phyloP scores from a whole-genome alignment of 2,329 filamentous ascomycete genomes.

The Aureobasidium leucospermi region DNA sequence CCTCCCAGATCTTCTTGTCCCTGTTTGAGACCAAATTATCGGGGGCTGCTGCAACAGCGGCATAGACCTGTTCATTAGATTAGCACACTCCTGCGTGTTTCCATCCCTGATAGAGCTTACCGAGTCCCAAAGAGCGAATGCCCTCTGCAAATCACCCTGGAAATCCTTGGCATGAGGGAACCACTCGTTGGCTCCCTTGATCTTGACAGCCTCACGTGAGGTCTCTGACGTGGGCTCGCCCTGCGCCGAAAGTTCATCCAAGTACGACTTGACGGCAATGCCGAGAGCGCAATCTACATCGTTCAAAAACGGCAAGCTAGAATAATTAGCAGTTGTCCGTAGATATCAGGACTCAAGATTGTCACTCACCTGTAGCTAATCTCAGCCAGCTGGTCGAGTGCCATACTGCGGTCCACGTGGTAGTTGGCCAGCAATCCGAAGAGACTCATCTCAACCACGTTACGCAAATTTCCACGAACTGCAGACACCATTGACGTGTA shows the following conservation, averaged over 20 bases:
- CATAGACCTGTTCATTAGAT: conserved; percentile 41
- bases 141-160: conserved; percentile 49
- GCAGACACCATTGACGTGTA: conserved; percentile 79
- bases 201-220: conserved; percentile 43
- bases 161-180: conserved; percentile 55
- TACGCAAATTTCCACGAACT: conserved; percentile 70
- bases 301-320: conserved; percentile 54
- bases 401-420: conserved; percentile 60
- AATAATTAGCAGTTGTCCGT: neutral
- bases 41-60: conserved; percentile 49
- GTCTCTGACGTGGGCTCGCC: conserved; percentile 46
- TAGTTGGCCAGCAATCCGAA: conserved; percentile 74
- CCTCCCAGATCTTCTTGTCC: conserved; percentile 47
- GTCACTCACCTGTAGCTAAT: conserved; percentile 61
- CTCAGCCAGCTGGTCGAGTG: conserved; percentile 47
- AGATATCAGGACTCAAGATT: conserved; percentile 22
- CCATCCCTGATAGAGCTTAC: conserved; percentile 34
- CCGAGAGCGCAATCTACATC: conserved; percentile 70
- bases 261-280: conserved; percentile 72
- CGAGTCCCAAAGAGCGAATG: conserved; percentile 59
- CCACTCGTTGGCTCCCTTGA: conserved; percentile 49
- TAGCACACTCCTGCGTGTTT: neutral
- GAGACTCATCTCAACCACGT: conserved; percentile 75
- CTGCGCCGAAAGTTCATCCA: conserved; percentile 60
- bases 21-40: conserved; percentile 37